These are phyloP conservation scores for Inosperma sp. DNA, from an alignment of 768 basidiomycete genomes.

Conservation along the genomic window DNA sequence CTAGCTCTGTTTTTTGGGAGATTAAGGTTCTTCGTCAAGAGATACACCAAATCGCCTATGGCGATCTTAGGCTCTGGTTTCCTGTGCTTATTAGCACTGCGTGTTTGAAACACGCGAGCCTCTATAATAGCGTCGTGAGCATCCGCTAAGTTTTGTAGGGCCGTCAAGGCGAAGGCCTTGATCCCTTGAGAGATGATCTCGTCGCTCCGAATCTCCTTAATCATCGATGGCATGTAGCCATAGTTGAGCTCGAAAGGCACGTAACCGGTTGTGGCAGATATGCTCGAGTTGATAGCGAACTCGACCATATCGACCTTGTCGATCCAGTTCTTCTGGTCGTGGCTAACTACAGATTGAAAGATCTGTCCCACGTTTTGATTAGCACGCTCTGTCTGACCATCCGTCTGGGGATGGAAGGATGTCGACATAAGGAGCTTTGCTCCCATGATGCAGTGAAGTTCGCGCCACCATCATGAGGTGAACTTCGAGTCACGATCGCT, in stretches of 20 bases:
- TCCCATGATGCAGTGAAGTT: constrained; percentile 21
- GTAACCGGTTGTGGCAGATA: constrained; percentile 29
- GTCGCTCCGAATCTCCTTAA: constrained; percentile 11
- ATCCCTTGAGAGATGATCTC: constrained; percentile 8
- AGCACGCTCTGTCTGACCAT: constrained; percentile 29
- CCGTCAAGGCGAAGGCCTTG: constrained; percentile 10
- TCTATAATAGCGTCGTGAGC: constrained; percentile 39
- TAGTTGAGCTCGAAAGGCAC: too few relatives aligned
- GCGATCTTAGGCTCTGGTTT: constrained; percentile 15
- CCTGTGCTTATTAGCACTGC: constrained; percentile 24
- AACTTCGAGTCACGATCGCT: too few relatives aligned
- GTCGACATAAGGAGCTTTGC: constrained; percentile 26
- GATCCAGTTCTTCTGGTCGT: too few relatives aligned
- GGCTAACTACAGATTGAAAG: too few relatives aligned
- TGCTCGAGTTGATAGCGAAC: constrained; percentile 27
- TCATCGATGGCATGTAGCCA: constrained; percentile 21
- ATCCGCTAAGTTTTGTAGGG: constrained; percentile 1
- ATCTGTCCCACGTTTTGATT: constrained; percentile 27
- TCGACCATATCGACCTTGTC: too few relatives aligned
- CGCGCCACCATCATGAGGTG: constrained; percentile 19
- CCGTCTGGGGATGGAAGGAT: constrained; percentile 38
- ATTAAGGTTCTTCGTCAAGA: too few relatives aligned
- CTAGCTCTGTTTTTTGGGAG: too few relatives aligned
- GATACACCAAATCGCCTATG: constrained; percentile 28
- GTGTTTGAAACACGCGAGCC: constrained; percentile 25